phyloP scores from a whole-genome alignment of 768 basidiomycete genomes.

The Phanerochaete sordida region DNA sequence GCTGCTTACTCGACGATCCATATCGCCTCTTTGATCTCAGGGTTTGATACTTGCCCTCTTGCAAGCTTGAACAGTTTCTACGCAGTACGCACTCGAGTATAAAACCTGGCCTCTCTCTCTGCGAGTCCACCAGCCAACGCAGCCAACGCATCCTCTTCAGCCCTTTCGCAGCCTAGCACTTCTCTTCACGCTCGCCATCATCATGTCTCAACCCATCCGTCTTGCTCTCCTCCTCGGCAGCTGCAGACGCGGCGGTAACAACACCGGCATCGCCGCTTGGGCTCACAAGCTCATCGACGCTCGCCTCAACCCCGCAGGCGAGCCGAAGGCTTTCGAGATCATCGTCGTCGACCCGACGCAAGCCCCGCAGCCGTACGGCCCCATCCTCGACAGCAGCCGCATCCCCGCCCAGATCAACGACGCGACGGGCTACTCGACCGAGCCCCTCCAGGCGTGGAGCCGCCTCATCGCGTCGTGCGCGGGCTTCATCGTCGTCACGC shows the following conservation, averaged over 20 bases:
- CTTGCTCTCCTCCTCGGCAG: constrained; percentile 24
- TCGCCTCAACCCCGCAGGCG: constrained; percentile 9
- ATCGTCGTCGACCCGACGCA: constrained; percentile 22
- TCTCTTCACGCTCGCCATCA: background rate
- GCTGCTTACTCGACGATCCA: too few species aligned
- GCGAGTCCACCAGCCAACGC: too few species aligned
- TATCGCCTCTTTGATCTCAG: too few species aligned
- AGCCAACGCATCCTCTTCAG: too few species aligned
- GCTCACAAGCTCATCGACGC: constrained; percentile 13
- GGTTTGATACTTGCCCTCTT: too few species aligned
- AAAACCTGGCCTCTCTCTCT: background rate
- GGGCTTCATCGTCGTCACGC: constrained; percentile 34
- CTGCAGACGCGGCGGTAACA: constrained; percentile 20
- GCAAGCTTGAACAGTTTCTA: too few species aligned
- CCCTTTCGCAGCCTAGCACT: too few species aligned
- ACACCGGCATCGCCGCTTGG: constrained; percentile 23
- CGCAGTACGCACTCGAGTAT: background rate
- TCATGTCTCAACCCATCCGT: constrained; percentile 8
- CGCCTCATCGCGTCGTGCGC: constrained; percentile 25
- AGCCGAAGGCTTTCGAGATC: constrained; percentile 11
- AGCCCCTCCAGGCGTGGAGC: constrained; percentile 29
- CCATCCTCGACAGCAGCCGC: constrained; percentile 23
- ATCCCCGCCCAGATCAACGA: constrained; percentile 24
- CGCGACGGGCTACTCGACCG: constrained; percentile 26
- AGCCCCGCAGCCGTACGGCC: constrained; percentile 24